Evolutionary conservation across 257 asterid genomes (phyloP), one percentile per base, ranked within the genome.

Genomic region (Anisodus tanguticus): DNA sequence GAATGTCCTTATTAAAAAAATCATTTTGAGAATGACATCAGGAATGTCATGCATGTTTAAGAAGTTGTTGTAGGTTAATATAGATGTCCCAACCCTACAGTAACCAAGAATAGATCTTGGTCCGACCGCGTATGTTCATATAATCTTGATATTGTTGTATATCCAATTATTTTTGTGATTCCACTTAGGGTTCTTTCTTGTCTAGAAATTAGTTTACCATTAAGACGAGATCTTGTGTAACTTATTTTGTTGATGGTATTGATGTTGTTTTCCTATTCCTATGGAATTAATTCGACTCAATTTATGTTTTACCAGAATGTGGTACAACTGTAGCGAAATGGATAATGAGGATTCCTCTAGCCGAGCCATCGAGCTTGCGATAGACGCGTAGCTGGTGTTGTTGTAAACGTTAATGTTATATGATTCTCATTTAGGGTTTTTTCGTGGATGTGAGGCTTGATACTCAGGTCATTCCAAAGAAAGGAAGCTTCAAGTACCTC

Each of bases 181-280:
- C 81, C 13, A 76, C 51, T 51, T 51, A 12, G 64, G 47, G 47
- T 77, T 51, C 64, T 76, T 53, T 53, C 81, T 31, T 26, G 31
- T 57, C 8, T 31, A 53, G 8, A 77, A 77, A 53, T 26, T 53
- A 53, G 49, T 53, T 77, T 15, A 53, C 26, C 26, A 53, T 77
- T 77, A 53, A 77, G 26, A 51, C 19, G 15, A 15, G 22, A 59
- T 17, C 37, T 71, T 17, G 79, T 71, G 79, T 17, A 45, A 45
- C 79, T 16, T n/a, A 45, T n/a, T 45, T 9, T 71, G 57, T 43
- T 70, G 35, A 43, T 43, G 31, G 79, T 70, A 12, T 16, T 70
- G 79, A 70, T 70, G 57, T 43, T 8, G 9, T 70, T 70, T 70
- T 71, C 79, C 58, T 45, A 71, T 45, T 71, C 10, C 17, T 17